These are phyloP conservation scores for Tolypocladium guangdongense DNA, from an alignment of 2,329 filamentous ascomycete species.

Conservation along the genomic window DNA sequence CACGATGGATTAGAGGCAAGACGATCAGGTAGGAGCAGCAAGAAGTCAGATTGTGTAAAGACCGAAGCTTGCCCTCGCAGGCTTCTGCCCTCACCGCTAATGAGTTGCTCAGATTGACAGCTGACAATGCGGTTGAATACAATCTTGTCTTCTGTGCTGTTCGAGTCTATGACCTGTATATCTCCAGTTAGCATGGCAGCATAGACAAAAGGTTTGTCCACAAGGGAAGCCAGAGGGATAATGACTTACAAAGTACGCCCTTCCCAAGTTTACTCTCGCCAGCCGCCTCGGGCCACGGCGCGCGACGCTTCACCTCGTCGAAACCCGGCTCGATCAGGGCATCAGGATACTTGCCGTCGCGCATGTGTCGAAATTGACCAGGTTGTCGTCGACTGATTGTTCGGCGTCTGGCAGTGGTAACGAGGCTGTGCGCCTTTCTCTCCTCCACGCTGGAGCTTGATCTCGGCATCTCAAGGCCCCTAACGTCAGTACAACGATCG, in stretches of 20 bases:
- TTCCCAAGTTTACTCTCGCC: slow-evolving; percentile 55
- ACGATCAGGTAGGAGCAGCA: no score
- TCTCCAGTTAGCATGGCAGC: not conserved
- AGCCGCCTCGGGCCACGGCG: slow-evolving; percentile 72
- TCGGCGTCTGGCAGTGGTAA: slow-evolving; percentile 71
- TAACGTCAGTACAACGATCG: not conserved
- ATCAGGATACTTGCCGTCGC: slow-evolving; percentile 70
- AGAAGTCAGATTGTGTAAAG: no score
- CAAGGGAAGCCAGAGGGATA: not conserved
- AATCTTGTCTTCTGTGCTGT: slow-evolving; percentile 68
- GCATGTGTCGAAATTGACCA: slow-evolving; percentile 84
- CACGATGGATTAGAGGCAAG: no score
- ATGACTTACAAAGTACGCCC: slow-evolving; percentile 58
- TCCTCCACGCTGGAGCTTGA: slow-evolving; percentile 80
- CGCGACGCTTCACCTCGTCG: slow-evolving; percentile 59
- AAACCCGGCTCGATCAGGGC: slow-evolving; percentile 79
- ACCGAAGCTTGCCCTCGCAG: no score
- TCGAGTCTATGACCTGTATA: slow-evolving; percentile 58
- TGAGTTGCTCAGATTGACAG: no score
- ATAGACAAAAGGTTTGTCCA: not conserved
- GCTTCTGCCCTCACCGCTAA: no score
- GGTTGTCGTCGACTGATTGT: slow-evolving; percentile 62
- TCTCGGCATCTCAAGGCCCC: slow-evolving; percentile 50
- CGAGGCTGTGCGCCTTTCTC: slow-evolving; percentile 56
- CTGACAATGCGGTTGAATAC: slow-evolving; percentile 88